Base-by-base conservation (phyloP, 176 grass and related monocot genomes). In the Neostapfia colusana region DNA sequence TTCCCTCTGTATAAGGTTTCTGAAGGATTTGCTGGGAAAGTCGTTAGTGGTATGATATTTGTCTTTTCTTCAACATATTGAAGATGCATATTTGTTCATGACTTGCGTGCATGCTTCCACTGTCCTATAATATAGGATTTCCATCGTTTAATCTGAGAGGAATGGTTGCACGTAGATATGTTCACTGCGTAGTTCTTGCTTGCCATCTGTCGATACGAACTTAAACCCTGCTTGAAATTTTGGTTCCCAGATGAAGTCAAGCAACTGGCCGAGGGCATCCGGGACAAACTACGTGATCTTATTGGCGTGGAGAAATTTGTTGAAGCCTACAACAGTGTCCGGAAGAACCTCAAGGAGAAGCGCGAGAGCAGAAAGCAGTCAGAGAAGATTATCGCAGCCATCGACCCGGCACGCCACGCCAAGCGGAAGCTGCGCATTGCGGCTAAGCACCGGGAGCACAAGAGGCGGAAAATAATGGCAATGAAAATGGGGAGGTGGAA, bases 21-120 rank as follows among this genome's bases (percentile, higher is more conserved):
- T 54, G 95, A 98, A 92, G 95, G 89, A 88, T 94, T 98, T 86
- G 84, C 95, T 63, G 95, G 95, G 59, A 98, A 98, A 77, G 85
- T 94, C 34, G 64, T 92, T 38, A 84, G 68, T 73, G 95, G 95
- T 98, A 90, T 81, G 90, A 84, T 76, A 17, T 67, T 70, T 41
- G 38, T 53, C 40, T 69, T 69, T 51, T 42, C 79, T 65, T 16
- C 26, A 27, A 44, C 77, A 76, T 62, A 20, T 31, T 39, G 16
- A 43, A 72, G 8, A 8, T 80, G 31, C 18, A 23, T 68, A 43
- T 20, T 51, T 72, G 38, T 79, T 57, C 35, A 54, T n/a, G 18
- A 20, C 4, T 26, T 60, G 54, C 28, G 25, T 60, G 57, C 8
- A 9, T 60, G 57, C 24, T 60, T 61, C 57, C 4, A 31, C 57